Evolutionary conservation across 768 basidiomycete genomes (phyloP).

Genomic region (Phylloporus arenicola): DNA sequence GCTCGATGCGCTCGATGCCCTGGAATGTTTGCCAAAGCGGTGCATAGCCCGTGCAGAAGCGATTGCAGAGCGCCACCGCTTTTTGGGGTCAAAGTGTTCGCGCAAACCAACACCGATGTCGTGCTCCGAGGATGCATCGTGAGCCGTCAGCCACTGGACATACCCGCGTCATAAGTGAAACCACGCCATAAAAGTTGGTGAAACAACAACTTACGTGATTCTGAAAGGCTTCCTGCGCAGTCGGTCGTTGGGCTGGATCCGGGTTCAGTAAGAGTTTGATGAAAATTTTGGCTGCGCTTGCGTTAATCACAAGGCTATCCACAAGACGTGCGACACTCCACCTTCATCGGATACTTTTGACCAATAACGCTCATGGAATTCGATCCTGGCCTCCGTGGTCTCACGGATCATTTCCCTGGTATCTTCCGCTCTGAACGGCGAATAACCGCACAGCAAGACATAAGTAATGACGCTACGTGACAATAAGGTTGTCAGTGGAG

Average conservation of each 20-base stretch:
- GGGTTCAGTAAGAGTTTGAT: conserved; percentile 66
- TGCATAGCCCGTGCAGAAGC: conserved; percentile 39
- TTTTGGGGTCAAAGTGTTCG: conserved; percentile 75
- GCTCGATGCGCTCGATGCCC: conserved; percentile 25
- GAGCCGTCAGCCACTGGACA: conserved; percentile 66
- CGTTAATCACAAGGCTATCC: neutral
- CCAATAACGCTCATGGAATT: conserved; percentile 96
- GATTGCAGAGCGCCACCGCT: conserved; percentile 72
- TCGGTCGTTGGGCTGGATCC: conserved; percentile 65
- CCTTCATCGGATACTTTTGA: conserved; percentile 78
- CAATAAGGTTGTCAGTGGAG: neutral
- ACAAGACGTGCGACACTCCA: conserved; percentile 22
- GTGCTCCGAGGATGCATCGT: conserved; percentile 60
- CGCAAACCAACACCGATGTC: conserved; percentile 71
- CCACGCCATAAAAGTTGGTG: neutral
- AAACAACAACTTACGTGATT: conserved; percentile 48
- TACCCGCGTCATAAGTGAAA: neutral
- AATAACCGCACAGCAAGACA: conserved; percentile 91
- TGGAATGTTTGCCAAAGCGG: conserved; percentile 27
- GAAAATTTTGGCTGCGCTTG: conserved; percentile 70
- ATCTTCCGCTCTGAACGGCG: conserved; percentile 87
- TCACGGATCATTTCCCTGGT: conserved; percentile 69
- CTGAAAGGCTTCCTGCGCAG: conserved; percentile 63
- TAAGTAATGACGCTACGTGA: conserved; percentile 81
- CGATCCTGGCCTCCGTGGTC: conserved; percentile 78